Evolutionary conservation across 805 yeast species (phyloP), one percentile per base, ranked within the genome.

Genomic region (Limtongia smithiae): DNA sequence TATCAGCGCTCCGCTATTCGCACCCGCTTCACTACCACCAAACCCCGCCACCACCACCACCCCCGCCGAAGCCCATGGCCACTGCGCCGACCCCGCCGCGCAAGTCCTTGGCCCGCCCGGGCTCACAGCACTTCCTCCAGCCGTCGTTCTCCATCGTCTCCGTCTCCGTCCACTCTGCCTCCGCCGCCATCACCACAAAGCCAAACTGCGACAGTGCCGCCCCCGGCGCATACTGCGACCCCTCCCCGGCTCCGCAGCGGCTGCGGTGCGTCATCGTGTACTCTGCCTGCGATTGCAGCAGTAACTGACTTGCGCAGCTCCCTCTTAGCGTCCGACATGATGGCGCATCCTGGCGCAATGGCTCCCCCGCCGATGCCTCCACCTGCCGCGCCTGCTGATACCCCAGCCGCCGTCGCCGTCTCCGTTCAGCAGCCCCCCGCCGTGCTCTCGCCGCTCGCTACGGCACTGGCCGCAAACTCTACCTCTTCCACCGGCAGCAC

Each of bases 51-150:
- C n/a, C n/a, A n/a, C n/a, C n/a, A n/a, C n/a, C n/a, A n/a, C n/a
- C n/a, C n/a, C n/a, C n/a, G n/a, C n/a, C n/a, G n/a, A n/a, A n/a
- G n/a, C n/a, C n/a, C n/a, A n/a, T n/a, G n/a, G n/a, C n/a, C n/a
- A n/a, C n/a, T n/a, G n/a, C 44, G 41, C 52, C 44, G 41, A 15
- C 43, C 27, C 52, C 48, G 30, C 44, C 52, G 32, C 47, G 45
- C 44, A 44, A 44, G 48, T 43, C 52, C 34, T 44, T 21, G 35
- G 45, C 48, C 31, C 43, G 47, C 22, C 51, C 46, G 37, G 28
- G 18, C 18, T 22, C 45, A 25, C 43, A 28, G 24, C 34, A 9
- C 22, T 30, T 28, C 27, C 43, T 11, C 24, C 22, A 22, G 22
- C 31, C 32, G 27, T 25, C 52, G 4, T 28, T 44, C 39, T 43